A percentile compares a stretch with the other conserved stretches of the same genome.
Evolutionary conservation across 345 rosid species (phyloP).

Genomic region (Bruguiera parviflora): DNA sequence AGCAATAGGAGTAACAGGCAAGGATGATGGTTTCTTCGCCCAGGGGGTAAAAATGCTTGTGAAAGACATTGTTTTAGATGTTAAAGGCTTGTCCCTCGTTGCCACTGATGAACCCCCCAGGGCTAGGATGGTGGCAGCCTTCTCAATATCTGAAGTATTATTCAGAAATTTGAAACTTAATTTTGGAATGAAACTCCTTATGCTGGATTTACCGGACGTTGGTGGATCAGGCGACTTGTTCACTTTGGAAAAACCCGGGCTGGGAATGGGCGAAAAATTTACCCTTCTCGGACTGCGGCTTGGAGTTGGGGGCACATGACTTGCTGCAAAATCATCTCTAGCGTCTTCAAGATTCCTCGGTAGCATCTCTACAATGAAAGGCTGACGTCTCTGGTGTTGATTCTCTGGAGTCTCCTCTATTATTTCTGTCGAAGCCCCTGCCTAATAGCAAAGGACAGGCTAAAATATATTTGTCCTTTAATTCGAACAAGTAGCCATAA

Average conservation of each 20-base stretch:
- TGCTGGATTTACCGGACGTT: constrained; percentile 42
- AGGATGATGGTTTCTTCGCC: constrained; percentile 53
- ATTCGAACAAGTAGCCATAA: too few species aligned
- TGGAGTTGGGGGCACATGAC: constrained; percentile 52
- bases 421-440: constrained; percentile 53
- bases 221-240: constrained; percentile 35
- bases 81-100: constrained; percentile 29
- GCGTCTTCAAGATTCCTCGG: constrained; percentile 36
- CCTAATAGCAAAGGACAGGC: constrained; percentile 27
- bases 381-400: constrained; percentile 25
- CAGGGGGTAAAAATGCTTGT: constrained; percentile 54
- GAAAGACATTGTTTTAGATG: constrained; percentile 57
- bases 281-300: constrained; percentile 61
- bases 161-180: constrained; percentile 61
- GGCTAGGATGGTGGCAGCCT: constrained; percentile 58
- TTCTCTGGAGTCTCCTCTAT: constrained; percentile 46
- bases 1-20: constrained; percentile 62
- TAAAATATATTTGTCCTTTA: too few species aligned
- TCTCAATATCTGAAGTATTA: constrained; percentile 59
- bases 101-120: constrained; percentile 46
- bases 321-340: constrained; percentile 36
- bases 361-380: constrained; percentile 46
- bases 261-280: constrained; percentile 56
- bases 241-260: constrained; percentile 26
- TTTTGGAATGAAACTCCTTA: constrained; percentile 66